A percentile compares a stretch with the other conserved stretches of the same genome.
Conservation (phyloP, 371 early-diverging fungal species). For the Mucor velutinosus region DNA sequence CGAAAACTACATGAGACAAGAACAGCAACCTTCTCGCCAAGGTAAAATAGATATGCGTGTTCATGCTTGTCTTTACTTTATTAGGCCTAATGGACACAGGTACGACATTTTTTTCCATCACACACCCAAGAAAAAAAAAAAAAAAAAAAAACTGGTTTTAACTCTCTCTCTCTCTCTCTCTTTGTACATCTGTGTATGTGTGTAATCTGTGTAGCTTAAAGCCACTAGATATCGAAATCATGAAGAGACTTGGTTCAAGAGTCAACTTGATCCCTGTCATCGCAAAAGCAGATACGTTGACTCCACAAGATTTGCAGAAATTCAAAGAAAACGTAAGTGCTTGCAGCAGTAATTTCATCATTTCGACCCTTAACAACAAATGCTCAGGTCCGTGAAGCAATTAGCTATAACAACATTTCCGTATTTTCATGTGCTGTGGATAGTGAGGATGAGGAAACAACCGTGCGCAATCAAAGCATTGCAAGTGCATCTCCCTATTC, state of each 20-base stretch:
- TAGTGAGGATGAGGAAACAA: conserved; percentile 82
- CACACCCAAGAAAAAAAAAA: no score
- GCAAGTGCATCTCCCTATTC: conserved; percentile 94
- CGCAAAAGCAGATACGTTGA: conserved; percentile 72
- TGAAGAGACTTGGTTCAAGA: conserved; percentile 81
- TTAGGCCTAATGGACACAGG: conserved; percentile 81
- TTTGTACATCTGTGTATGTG: neutral
- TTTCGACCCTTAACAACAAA: neutral
- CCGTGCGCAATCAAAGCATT: conserved; percentile 77
- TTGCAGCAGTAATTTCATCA: no score
- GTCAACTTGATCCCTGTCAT: conserved; percentile 90
- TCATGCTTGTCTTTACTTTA: conserved; percentile 88
- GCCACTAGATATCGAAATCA: conserved; percentile 91
- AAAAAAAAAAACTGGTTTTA: conserved; percentile 6
- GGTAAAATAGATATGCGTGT: conserved; percentile 67
- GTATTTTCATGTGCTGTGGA: conserved; percentile 80
- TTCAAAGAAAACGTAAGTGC: conserved; percentile 71
- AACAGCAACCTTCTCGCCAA: conserved; percentile 54
- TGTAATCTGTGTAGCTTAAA: conserved; percentile 61
- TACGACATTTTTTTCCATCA: neutral
- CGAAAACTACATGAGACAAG: conserved; percentile 80
- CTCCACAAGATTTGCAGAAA: conserved; percentile 73
- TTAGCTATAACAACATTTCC: conserved; percentile 75
- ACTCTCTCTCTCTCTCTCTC: neutral
- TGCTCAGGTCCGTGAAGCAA: conserved; percentile 5